Evolutionary conservation across 208 protist genomes (phyloP).

Genomic region (Lotmaria passim): DNA sequence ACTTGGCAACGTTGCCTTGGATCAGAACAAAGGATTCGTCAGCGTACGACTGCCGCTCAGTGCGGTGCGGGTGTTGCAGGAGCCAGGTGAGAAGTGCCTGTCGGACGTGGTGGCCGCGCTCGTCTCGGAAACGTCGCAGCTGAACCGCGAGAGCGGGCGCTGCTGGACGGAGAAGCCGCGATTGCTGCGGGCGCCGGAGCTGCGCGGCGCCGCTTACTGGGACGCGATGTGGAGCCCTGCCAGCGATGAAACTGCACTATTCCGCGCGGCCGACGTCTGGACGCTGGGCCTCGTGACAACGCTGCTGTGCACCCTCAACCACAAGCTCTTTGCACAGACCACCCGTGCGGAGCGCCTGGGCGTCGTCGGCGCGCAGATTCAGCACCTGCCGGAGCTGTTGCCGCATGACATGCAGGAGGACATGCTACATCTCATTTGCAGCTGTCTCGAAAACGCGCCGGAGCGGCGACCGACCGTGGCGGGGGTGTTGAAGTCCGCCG

Average conservation of each 20-base stretch:
- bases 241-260: neutral
- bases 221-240: neutral
- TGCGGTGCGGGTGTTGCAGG: conserved; percentile 5
- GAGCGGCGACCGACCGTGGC: conserved; percentile 4
- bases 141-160: neutral
- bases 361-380: neutral
- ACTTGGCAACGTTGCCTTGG: conserved; percentile 10
- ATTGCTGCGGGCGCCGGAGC: conserved; percentile 16
- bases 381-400: conserved; percentile 4
- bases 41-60: conserved; percentile 27
- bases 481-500: conserved; percentile 4
- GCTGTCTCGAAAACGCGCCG: conserved; percentile 18
- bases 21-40: conserved; percentile 19
- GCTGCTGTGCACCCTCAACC: conserved; percentile 22
- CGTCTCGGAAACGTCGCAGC: neutral
- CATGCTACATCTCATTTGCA: conserved; percentile 18
- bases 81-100: neutral
- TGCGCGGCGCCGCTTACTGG: conserved; percentile 9
- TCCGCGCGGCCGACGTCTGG: conserved; percentile 27
- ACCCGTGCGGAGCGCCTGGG: conserved; percentile 9
- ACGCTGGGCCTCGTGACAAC: conserved; percentile 18
- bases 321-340: neutral
- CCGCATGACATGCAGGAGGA: neutral
- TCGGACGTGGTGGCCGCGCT: neutral
- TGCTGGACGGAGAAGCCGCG: neutral